Evolutionary conservation across 1,139 yeast genomes (phyloP), one percentile per base, ranked within the genome.

Genomic region (Sugiyamaella grinbergsii): DNA sequence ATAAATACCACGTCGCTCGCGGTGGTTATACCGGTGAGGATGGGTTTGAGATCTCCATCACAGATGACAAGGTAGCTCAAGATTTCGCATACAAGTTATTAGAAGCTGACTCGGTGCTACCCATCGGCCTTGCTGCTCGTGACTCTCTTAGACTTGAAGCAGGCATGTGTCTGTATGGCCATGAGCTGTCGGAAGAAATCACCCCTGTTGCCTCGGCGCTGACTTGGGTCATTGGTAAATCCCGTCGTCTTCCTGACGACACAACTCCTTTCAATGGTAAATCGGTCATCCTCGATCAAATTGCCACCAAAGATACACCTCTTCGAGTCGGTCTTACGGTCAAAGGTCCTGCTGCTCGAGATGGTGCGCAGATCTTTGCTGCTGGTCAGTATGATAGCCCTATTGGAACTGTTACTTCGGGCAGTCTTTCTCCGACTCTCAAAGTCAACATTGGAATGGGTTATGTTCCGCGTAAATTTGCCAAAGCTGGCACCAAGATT

Each of bases 11-110:
- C 64, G 77, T 88, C 28, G 89, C 96, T 7, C 83, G 98, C 70
- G 88, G 96, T 23, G 98, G 98, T 0, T 93, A 93, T 73, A 93
- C 98, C 3, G 98, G 98, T 26, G 98, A 93, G 71, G 98, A 93
- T 67, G 98, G 98, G 1, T 91, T 93, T 68, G 98, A 93, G 57
- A 79, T 93, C 55, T 85, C 95, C 8, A 82, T 93, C 54, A 88
- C 93, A 15, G 77, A 78, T 50, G 72, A 71, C 8, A 67, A 70
- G 5, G 80, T 80, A 47, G 83, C 93, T 1, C 69, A 74, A 45
- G 80, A 78, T 2, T 80, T 93, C 60, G 82, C 94, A 52, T 72
- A 78, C 56, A 73, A 79, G 11, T 71, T 93, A 53, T 70, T 90
- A 44, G 78, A 73, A 48, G 77, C 77, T 54, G 81, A 80, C 22